Base-by-base conservation (phyloP, 192 early-diverging fungal species). In the Entomortierella parvispora region DNA sequence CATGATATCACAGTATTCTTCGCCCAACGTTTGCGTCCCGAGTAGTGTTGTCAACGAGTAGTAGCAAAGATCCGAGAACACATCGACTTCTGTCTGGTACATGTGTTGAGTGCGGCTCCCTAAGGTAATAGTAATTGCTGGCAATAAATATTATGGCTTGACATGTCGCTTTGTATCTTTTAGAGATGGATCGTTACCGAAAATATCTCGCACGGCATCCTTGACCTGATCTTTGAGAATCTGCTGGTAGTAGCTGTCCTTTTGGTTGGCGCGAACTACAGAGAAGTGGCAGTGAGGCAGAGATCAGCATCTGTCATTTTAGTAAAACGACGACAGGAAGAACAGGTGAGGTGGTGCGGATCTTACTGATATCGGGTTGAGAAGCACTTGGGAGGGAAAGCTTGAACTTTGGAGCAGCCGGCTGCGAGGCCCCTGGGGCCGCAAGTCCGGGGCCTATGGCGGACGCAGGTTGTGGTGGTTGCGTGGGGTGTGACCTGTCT, bases 1-100 rank as follows among this genome's bases (percentile, higher is more conserved):
- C 65, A 94, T 67, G 53, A 97, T 93, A 62, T 94, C 95, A 62
- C 95, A 96, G 78, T 97, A 97, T 70, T 99, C 97, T 76, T 99
- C 95, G 46, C 97, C 97, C 37, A 99, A 75, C 0, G 97, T 97
- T 65, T 93, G 94, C 18, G 87, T 88, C 4, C 96, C 92, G n/a
- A 84, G 75, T 18, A 85, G 78, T 0, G 92, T 92, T 6, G 95
- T 94, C 43, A 93, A 80, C 0, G 84, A 87, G 54, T 92, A 90
- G 76, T 97, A 97, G 28, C 89, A 61, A 23, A 90, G 55, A 70
- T 90, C 84, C 22, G 92, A 85, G 18, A 84, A 68, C 3, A 89
- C 58, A 8, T 85, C 81, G 7, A 96, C 69, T n/a, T 87, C 85
- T 10, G 82, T 71, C 62, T 91, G 90, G 75, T 92, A 89, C 50